Percentiles rank a stretch among this genome's conserved stretches.
phyloP scores from a whole-genome alignment of 768 basidiomycete species.

The Leccinum sublutescens region DNA sequence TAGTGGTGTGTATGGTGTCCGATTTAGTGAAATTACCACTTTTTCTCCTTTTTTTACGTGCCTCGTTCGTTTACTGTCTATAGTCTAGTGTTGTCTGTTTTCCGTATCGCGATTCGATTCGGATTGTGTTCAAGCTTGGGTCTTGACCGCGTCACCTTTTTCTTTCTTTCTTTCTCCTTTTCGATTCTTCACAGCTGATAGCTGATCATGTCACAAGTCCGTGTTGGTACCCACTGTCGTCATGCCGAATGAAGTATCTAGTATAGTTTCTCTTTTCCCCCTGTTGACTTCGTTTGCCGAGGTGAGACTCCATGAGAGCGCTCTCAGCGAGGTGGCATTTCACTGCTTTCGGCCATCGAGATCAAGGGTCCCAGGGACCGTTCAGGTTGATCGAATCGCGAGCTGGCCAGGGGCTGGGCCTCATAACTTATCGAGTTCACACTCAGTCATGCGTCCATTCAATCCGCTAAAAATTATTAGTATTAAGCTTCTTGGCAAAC shows the following conservation, averaged over 20 bases:
- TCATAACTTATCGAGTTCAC: too few species aligned
- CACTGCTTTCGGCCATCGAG: background rate
- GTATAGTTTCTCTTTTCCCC: background rate
- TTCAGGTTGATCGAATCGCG: too few species aligned
- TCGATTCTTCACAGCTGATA: background rate
- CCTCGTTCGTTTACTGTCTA: background rate
- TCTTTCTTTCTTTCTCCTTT: background rate
- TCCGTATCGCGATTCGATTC: background rate
- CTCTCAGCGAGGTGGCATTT: background rate
- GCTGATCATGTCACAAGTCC: background rate
- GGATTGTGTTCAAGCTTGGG: background rate
- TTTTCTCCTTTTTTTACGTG: background rate
- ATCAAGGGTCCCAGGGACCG: background rate
- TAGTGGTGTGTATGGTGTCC: background rate
- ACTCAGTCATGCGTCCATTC: too few species aligned
- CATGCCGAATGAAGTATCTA: background rate
- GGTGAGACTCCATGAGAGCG: background rate
- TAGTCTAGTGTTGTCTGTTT: background rate
- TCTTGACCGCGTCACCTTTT: background rate
- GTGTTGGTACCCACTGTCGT: background rate
- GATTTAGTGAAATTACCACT: background rate
- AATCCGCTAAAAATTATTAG: too few species aligned
- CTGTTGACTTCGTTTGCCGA: background rate
- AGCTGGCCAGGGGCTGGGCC: too few species aligned
- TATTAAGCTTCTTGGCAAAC: too few species aligned